Conservation (phyloP, 2,329 filamentous ascomycete species). For the Nemania bipapillata region DNA sequence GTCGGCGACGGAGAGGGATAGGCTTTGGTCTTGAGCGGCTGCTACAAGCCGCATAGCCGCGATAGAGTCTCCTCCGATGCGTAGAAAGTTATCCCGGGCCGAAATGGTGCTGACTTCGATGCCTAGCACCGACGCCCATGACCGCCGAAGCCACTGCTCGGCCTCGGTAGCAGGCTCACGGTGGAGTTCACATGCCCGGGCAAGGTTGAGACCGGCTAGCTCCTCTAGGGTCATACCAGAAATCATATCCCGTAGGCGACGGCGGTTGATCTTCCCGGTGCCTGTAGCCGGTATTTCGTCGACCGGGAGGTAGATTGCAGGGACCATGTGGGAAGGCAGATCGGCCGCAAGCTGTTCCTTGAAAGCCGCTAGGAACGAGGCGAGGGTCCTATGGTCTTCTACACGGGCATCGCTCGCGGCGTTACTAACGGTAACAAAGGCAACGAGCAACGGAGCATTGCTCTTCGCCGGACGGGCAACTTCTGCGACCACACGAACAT, state of each 20-base stretch:
- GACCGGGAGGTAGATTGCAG: constrained; percentile 35
- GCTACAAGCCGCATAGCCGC: constrained; percentile 56
- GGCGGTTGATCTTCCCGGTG: constrained; percentile 37
- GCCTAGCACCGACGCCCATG: constrained; percentile 26
- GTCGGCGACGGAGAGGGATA: constrained; percentile 29
- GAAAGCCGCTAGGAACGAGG: background rate
- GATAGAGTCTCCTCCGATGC: constrained; percentile 60
- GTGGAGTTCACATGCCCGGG: constrained; percentile 5
- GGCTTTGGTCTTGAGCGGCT: constrained; percentile 3
- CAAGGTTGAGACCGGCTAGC: background rate
- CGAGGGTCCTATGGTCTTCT: background rate
- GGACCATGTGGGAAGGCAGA: constrained; percentile 41
- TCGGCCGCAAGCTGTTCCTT: background rate
- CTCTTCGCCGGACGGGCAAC: background rate
- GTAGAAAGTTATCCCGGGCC: constrained; percentile 59
- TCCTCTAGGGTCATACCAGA: background rate
- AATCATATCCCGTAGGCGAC: constrained; percentile 3
- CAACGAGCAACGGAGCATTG: constrained; percentile 1
- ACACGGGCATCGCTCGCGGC: constrained; percentile 2
- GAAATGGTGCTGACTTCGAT: constrained; percentile 46
- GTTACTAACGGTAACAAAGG: constrained; percentile 9
- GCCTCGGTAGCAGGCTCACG: background rate
- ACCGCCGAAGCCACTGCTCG: constrained; percentile 3
- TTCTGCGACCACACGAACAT: constrained; percentile 3
- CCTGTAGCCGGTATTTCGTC: constrained; percentile 31